These are phyloP conservation scores for Rhodotorula sp. DNA, from an alignment of 1,284 basidiomycete species.

Conservation along the genomic window DNA sequence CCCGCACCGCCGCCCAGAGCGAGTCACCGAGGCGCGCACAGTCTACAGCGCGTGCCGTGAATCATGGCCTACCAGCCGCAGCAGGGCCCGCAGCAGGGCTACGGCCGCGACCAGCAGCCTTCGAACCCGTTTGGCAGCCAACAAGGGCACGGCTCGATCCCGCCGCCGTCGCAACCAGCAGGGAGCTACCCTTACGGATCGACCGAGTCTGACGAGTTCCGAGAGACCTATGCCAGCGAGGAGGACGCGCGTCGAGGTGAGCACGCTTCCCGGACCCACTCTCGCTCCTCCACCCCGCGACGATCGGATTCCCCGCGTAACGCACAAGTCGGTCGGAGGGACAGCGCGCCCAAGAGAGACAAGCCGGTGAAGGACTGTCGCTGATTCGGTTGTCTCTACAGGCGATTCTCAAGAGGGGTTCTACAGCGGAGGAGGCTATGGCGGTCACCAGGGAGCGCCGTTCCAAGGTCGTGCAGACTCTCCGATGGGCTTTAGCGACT, in stretches of 20 bases:
- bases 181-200: constrained; percentile 3
- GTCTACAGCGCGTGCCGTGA: neutral
- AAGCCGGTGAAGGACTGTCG: neutral
- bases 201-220: constrained; percentile 33
- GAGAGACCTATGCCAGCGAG: constrained; percentile 32
- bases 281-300: neutral
- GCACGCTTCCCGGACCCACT: neutral
- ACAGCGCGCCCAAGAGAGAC: neutral
- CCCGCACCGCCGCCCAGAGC: neutral
- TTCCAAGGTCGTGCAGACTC: constrained; percentile 38
- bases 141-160: constrained; percentile 13
- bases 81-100: neutral
- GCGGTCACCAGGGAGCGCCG: constrained; percentile 18
- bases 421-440: constrained; percentile 22
- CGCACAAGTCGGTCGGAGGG: neutral
- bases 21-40: too few relatives aligned
- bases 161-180: neutral
- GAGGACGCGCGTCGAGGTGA: constrained; percentile 22
- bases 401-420: constrained; percentile 30
- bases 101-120: constrained; percentile 10
- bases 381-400: neutral
- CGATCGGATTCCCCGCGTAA: neutral
- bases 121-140: constrained; percentile 30
- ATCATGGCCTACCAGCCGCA: constrained; percentile 28
- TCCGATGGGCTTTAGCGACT: constrained; percentile 36